Evolutionary conservation across 176 grass and related monocot genomes (phyloP), one percentile per base, ranked within the genome.

Genomic region (Eremochloa ophiuroides): DNA sequence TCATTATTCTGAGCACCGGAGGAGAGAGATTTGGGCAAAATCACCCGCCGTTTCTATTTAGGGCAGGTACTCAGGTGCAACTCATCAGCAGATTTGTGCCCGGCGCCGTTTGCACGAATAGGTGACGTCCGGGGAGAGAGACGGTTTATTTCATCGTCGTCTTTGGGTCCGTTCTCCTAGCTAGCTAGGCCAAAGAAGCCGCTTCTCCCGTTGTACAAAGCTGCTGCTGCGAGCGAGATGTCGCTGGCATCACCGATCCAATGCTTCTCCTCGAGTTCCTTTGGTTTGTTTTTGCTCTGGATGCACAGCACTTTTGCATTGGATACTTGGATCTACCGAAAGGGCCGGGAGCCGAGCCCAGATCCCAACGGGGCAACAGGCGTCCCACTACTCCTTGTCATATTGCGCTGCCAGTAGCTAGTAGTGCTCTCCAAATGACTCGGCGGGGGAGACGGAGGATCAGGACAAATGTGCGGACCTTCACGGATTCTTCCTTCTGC

Each of bases 251-350:
- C 33, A 34, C 33, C 33, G 33, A 34, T 34, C 33, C 33, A 34
- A 34, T 34, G 33, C 38, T 40, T 40, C 38, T 2, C 10, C 38
- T 40, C 38, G 38, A 9, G 40, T 11, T 58, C 40, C 26, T 29
- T 17, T 2, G 13, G 13, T 10, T 33, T 20, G 27, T 7, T 50
- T 7, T 50, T 33, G 20, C 41, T 20, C 31, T 61, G 35, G 23
- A 41, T 17, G n/a, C 23, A 20, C 14, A 20, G 6, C 26, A 13
- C 25, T 20, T 28, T 29, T 42, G 55, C 18, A 25, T 23, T 47
- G 28, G 43, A 73, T 46, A 61, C 17, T 11, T 31, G 66, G 79
- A 61, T 82, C 53, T 18, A 73, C 68, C 26, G 53, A 82, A 82
- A 72, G 51, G 15, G 61, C n/a, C n/a, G 6, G 3, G 22, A 20